Percentiles rank a stretch among this genome's conserved stretches.
Conservation (phyloP, 2,329 filamentous ascomycete species). For the Ophiocordyceps camponoti-leonardi region DNA sequence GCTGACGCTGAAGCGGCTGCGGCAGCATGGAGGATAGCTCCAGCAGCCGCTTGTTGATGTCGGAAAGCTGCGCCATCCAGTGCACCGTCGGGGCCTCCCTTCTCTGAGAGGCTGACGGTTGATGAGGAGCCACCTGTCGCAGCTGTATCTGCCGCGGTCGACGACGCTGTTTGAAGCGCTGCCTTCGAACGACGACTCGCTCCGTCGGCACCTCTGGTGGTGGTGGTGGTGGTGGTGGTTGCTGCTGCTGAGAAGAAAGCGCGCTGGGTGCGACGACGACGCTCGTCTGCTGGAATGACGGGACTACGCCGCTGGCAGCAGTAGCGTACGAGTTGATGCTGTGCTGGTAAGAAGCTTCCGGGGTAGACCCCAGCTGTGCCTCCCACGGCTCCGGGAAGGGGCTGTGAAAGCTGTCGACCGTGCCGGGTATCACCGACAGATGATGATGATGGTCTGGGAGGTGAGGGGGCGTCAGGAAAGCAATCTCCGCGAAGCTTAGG, state of each 20-base stretch:
- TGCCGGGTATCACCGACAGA: conserved; percentile 10
- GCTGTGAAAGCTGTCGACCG: conserved; percentile 5
- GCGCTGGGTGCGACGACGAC: too few relatives aligned
- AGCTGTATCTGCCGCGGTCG: conserved; percentile 16
- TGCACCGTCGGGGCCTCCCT: conserved; percentile 9
- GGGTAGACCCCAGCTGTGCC: conserved; percentile 3
- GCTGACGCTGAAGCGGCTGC: conserved; percentile 6
- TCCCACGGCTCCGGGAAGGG: conserved; percentile 11
- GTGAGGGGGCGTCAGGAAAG: conserved; percentile 10
- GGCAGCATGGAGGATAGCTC: conserved; percentile 18
- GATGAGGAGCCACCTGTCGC: conserved; percentile 6
- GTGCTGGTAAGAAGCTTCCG: conserved; percentile 3
- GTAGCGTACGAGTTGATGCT: not conserved
- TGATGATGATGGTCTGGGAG: too few relatives aligned
- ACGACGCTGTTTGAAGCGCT: conserved; percentile 9
- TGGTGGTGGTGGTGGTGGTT: too few relatives aligned
- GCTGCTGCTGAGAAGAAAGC: too few relatives aligned
- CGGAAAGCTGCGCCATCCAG: conserved; percentile 22
- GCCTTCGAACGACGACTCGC: conserved; percentile 3
- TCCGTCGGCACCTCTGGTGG: not conserved
- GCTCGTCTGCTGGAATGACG: conserved; percentile 2
- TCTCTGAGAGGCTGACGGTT: conserved; percentile 6
- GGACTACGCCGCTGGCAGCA: too few relatives aligned
- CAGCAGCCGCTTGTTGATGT: conserved; percentile 19
- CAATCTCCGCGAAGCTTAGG: conserved; percentile 17